Base-by-base conservation (phyloP, 441 rosid genomes). In the Mallotus repandus region DNA sequence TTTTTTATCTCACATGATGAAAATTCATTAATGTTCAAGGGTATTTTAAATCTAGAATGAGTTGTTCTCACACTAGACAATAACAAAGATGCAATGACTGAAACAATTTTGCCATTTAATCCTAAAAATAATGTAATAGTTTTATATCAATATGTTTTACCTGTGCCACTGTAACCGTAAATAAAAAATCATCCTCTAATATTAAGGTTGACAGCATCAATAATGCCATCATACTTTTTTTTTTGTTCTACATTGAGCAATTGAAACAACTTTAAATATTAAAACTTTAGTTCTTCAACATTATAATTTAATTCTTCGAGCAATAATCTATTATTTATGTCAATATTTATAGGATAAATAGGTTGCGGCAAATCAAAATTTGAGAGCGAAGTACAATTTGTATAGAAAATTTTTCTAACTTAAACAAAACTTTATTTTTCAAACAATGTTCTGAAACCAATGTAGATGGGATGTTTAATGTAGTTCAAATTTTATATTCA, bases 111-210 rank as follows among this genome's bases (percentile, higher is more conserved):
- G 0, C 19, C 58, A 1, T n/a, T 6, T 16, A 0, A 54, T n/a
- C 22, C 5, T 16, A 54, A 4, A 4, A 5, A 0, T 4, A 7
- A 16, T 4, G 16, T 54, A 5, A 54, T 54, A 15, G 9, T 9
- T 18, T 54, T 7, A 18, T 54, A 54, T 16, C 0, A 0, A 0
- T 54, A 29, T 29, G 32, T 29, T 29, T 29, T 29, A 0, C 32
- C 3, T 3, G 3, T 29, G 32, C 2, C 32, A 29, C 32, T 3
- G 2, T 29, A 29, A 2, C 32, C 32, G 3, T 29, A 29, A 29
- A 29, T 3, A 29, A 29, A 29, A 29, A 29, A 29, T 29, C 0
- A 3, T 1, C 1, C 2, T 0, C 6, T 7, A 1, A 0, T 0
- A 29, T 29, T 29, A 29, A 1, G 3, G 32, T 5, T 6, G 4